These are phyloP conservation scores for Immersiella caudata DNA, from an alignment of 495 filamentous ascomycete genomes.

Conservation along the genomic window DNA sequence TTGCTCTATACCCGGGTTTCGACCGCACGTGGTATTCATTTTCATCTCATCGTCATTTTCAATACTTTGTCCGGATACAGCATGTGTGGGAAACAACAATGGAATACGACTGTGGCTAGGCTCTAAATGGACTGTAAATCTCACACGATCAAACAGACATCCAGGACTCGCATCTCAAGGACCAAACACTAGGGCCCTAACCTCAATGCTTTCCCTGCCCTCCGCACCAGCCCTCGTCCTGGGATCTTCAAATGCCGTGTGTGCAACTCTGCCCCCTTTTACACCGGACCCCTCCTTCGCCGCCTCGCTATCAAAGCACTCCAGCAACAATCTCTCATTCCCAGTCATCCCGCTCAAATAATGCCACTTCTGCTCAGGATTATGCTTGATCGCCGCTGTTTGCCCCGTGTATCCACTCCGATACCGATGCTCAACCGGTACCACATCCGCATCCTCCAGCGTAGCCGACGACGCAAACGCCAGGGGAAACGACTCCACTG, in stretches of 20 bases:
- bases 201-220: conserved; percentile 81
- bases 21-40: neutral
- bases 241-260: conserved; percentile 80
- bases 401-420: conserved; percentile 66
- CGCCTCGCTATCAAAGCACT: conserved; percentile 76
- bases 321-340: conserved; percentile 74
- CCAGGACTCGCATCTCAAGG: conserved; percentile 37
- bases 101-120: neutral
- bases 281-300: conserved; percentile 50
- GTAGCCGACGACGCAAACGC: conserved; percentile 68
- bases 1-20: conserved; percentile 14
- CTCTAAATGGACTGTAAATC: neutral
- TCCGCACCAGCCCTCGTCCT: conserved; percentile 62
- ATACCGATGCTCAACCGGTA: conserved; percentile 76
- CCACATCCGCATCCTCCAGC: conserved; percentile 64
- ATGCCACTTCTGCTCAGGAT: conserved; percentile 66
- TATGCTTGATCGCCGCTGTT: conserved; percentile 71
- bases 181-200: conserved; percentile 82
- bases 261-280: conserved; percentile 69
- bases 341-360: conserved; percentile 79
- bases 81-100: neutral
- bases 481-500: conserved; percentile 69
- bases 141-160: neutral
- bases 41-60: conserved; percentile 1
- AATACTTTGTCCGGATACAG: neutral